Conservation (phyloP, 441 rosid genomes). For the Gossypium laxum region DNA sequence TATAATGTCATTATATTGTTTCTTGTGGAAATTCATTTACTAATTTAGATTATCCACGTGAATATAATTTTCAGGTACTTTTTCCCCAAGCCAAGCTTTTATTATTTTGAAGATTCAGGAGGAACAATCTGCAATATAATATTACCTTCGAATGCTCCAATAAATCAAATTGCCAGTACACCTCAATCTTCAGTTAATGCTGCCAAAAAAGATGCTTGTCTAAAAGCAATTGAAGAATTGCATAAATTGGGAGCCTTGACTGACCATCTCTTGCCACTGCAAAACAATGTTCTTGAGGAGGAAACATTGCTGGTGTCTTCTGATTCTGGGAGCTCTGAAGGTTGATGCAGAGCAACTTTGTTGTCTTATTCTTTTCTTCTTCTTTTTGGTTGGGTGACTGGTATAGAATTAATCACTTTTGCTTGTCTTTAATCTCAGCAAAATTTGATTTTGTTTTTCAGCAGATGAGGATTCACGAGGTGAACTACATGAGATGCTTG, state of each 20-base stretch:
- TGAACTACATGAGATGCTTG: conserved; percentile 71
- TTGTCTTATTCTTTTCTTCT: conserved; percentile 11
- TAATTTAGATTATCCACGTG: conserved; percentile 1
- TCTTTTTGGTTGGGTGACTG: background rate
- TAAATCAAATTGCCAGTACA: conserved; percentile 44
- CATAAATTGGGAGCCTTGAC: conserved; percentile 72
- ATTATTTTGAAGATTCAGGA: conserved; percentile 52
- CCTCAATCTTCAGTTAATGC: conserved; percentile 60
- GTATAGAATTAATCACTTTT: background rate
- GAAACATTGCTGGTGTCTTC: conserved; percentile 24
- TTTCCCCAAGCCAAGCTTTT: conserved; percentile 73
- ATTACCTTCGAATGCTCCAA: conserved; percentile 83
- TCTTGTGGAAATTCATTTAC: conserved; percentile 7
- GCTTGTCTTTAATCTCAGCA: background rate
- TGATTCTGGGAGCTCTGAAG: conserved; percentile 40
- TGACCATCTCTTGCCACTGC: conserved; percentile 54
- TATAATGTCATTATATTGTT: conserved; percentile 2
- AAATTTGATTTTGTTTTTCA: conserved; percentile 20
- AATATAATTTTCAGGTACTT: conserved; percentile 51
- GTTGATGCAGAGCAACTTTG: conserved; percentile 27
- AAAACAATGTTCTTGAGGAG: conserved; percentile 34
- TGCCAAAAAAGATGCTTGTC: conserved; percentile 80
- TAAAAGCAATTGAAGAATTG: conserved; percentile 71
- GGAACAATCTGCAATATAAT: conserved; percentile 65
- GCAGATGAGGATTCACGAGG: conserved; percentile 50